A percentile compares a stretch with the other conserved stretches of the same genome.
Evolutionary conservation across 2,329 filamentous ascomycete species (phyloP).

Genomic region (Dothideomycetidae sp.): DNA sequence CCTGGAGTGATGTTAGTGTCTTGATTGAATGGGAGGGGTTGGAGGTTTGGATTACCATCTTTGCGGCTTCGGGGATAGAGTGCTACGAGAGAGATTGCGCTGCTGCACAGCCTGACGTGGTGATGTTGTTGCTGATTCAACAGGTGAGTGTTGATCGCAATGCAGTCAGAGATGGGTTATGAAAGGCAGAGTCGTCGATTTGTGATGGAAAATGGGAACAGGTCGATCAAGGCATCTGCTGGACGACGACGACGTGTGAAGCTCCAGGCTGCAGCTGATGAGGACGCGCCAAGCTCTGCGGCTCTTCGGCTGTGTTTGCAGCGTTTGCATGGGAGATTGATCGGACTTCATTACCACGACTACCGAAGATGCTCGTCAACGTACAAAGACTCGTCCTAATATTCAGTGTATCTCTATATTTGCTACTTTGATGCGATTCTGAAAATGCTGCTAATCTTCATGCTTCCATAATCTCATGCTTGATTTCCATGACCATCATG

Average conservation of each 20-base stretch:
- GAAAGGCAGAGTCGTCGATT: background rate
- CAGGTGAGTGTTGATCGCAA: background rate
- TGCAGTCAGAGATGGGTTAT: background rate
- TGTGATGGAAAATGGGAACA: background rate
- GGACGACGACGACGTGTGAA: slow-evolving; percentile 1
- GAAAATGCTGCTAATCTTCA: too few relatives aligned
- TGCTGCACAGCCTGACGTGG: slow-evolving; percentile 1
- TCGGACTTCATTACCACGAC: too few relatives aligned
- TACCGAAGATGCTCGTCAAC: too few relatives aligned
- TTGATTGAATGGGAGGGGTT: slow-evolving; percentile 1
- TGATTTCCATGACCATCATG: too few relatives aligned
- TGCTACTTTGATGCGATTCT: too few relatives aligned
- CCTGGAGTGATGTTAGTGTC: slow-evolving; percentile 14
- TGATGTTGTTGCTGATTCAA: background rate
- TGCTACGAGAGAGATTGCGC: slow-evolving; percentile 2
- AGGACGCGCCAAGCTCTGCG: slow-evolving; percentile 7
- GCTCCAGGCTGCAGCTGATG: slow-evolving; percentile 9
- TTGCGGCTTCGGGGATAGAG: slow-evolving; percentile 1
- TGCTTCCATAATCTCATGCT: too few relatives aligned
- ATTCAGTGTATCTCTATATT: too few relatives aligned
- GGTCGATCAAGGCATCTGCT: background rate
- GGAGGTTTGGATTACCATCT: background rate
- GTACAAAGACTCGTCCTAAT: too few relatives aligned
- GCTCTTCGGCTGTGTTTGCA: slow-evolving; percentile 7
- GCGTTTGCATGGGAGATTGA: too few relatives aligned